Evolutionary conservation across 2,329 filamentous ascomycete genomes (phyloP).

Genomic region (Fusarium pseudoanthophilum): DNA sequence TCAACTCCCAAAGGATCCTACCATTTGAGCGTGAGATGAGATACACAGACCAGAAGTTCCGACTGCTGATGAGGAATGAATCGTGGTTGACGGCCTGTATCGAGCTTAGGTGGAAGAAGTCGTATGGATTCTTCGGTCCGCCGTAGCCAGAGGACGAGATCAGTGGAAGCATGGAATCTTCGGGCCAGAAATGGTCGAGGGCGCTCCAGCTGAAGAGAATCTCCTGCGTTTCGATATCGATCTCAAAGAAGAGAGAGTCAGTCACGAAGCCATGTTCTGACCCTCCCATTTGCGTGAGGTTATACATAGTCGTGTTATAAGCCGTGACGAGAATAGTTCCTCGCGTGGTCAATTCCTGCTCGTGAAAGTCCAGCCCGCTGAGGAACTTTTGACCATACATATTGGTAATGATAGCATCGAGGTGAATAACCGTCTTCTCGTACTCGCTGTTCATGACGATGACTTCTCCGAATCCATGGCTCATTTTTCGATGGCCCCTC

Average conservation of each 20-base stretch:
- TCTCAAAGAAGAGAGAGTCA: slow-evolving; percentile 54
- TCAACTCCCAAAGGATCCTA: slow-evolving; percentile 40
- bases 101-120: slow-evolving; percentile 45
- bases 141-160: slow-evolving; percentile 25
- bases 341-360: slow-evolving; percentile 34
- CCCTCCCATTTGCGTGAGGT: slow-evolving; percentile 37
- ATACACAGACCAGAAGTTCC: slow-evolving; percentile 39
- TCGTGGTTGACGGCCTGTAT: slow-evolving; percentile 37
- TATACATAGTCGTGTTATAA: slow-evolving; percentile 37
- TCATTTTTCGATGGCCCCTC: slow-evolving; percentile 41
- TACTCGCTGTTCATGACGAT: slow-evolving; percentile 48
- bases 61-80: slow-evolving; percentile 37
- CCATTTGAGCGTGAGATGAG: slow-evolving; percentile 37
- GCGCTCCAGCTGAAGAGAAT: slow-evolving; percentile 56
- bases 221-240: slow-evolving; percentile 54
- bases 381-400: not conserved
- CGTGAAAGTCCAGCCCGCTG: slow-evolving; percentile 37
- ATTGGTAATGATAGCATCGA: slow-evolving; percentile 18
- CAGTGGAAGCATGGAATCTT: slow-evolving; percentile 28
- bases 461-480: slow-evolving; percentile 48
- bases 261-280: slow-evolving; percentile 22
- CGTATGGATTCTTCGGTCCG: slow-evolving; percentile 16
- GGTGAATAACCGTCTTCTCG: slow-evolving; percentile 18
- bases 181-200: slow-evolving; percentile 46
- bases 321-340: slow-evolving; percentile 41